A percentile compares a stretch with the other conserved stretches of the same genome.
These are phyloP conservation scores for Cardiospermum halicacabum DNA, from an alignment of 345 rosid genomes.

Conservation along the genomic window DNA sequence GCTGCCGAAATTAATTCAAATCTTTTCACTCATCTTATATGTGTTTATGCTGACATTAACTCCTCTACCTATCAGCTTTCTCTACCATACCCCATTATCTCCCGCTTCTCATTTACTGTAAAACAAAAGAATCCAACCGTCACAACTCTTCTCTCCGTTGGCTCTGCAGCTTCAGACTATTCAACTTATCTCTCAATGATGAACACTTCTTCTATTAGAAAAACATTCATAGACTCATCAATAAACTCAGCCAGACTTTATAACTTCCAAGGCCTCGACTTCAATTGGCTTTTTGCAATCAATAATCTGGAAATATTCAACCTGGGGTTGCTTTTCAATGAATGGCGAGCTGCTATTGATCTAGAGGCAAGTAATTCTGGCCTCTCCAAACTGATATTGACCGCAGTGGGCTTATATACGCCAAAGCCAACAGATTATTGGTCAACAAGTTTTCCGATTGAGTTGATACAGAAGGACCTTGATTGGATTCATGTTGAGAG, in stretches of 20 bases:
- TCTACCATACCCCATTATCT: background rate
- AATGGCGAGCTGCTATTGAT: constrained; percentile 14
- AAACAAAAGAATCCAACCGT: constrained; percentile 19
- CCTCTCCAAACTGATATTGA: constrained; percentile 16
- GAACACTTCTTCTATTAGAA: background rate
- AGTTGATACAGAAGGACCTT: constrained; percentile 12
- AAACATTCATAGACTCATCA: constrained; percentile 3
- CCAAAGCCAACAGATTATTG: too few species aligned
- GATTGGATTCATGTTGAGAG: constrained; percentile 20
- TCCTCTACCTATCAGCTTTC: too few species aligned
- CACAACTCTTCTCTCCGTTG: constrained; percentile 17
- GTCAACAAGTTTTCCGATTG: constrained; percentile 16
- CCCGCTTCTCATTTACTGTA: background rate
- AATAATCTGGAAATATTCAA: constrained; percentile 3
- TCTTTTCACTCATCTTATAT: too few species aligned
- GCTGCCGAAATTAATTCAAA: too few species aligned
- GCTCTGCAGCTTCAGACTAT: background rate
- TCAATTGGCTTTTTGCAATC: constrained; percentile 13
- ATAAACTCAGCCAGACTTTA: background rate
- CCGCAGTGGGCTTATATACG: background rate
- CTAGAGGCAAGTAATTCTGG: constrained; percentile 7
- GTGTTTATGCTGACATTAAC: too few species aligned
- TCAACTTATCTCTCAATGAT: background rate
- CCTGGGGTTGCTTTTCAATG: background rate
- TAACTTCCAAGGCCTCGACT: constrained; percentile 21